phyloP scores from a whole-genome alignment of 2,329 filamentous ascomycete genomes.

The Hypoxylon sp. region DNA sequence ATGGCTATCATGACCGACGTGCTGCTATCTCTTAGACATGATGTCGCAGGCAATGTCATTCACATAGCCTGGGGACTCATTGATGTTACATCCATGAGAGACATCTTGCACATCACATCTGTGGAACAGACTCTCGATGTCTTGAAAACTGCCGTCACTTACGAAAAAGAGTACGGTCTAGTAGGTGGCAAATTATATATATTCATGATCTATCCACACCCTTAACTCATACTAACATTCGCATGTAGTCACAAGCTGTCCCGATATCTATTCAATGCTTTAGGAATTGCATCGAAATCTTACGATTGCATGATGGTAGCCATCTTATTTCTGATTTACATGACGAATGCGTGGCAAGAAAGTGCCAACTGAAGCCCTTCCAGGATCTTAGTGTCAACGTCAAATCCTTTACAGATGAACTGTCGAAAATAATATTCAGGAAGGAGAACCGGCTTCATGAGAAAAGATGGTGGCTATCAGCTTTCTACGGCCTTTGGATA shows the following conservation, averaged over 20 bases:
- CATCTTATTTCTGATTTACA: constrained; percentile 30
- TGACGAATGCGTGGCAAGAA: constrained; percentile 20
- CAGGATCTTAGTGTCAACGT: constrained; percentile 36
- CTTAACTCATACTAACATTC: not conserved
- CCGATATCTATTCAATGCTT: constrained; percentile 39
- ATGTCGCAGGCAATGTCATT: constrained; percentile 33
- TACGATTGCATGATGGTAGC: constrained; percentile 34
- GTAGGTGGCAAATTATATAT: constrained; percentile 26
- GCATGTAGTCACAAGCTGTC: constrained; percentile 30
- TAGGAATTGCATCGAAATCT: constrained; percentile 41
- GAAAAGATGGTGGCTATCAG: constrained; percentile 45
- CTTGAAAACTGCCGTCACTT: constrained; percentile 40
- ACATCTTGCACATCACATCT: constrained; percentile 25
- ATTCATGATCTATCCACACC: not conserved
- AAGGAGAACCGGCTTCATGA: constrained; percentile 43
- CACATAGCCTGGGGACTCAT: constrained; percentile 43
- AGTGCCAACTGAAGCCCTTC: constrained; percentile 35
- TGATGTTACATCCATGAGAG: constrained; percentile 30
- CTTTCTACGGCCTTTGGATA: constrained; percentile 44
- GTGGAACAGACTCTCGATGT: constrained; percentile 38
- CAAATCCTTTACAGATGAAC: constrained; percentile 35
- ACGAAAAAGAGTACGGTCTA: constrained; percentile 42
- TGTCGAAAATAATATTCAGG: constrained; percentile 42
- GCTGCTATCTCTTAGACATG: constrained; percentile 25
- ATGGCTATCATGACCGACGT: constrained; percentile 20